Base-by-base conservation (phyloP, 768 basidiomycete species). In the Boletellus sp. region DNA sequence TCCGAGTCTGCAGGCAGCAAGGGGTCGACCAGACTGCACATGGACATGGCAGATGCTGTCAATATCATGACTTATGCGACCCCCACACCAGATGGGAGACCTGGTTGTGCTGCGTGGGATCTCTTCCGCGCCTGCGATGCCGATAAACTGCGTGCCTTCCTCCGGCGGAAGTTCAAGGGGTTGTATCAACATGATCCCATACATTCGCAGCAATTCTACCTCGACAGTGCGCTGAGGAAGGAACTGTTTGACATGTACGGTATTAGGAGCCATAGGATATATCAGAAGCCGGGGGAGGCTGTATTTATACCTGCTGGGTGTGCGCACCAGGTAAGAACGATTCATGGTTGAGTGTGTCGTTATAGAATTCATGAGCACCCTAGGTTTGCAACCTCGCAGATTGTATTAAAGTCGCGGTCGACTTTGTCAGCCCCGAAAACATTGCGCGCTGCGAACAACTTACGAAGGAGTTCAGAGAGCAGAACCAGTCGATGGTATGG, bases 221-320 rank as follows among this genome's bases (percentile, higher is more conserved):
- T 98, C 44, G 89, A 95, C 64, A 70, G 78, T 37, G 66, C 70
- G 4, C 59, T 90, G 59, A 75, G 90, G 58, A 76, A 77, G 64
- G 79, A 86, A 65, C 70, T 98, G 35, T 85, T 63, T 58, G 78
- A 83, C 4, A 69, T 80, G 55, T 75, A 75, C 50, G 85, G 84
- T 2, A 90, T 97, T 24, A 80, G 71, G 70, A 87, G 88, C 53
- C 86, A 83, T 71, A 72, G 93, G 47, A 77, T 97, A 17, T 94
- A 93, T 68, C 95, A 98, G 69, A 78, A 80, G 56, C 90, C 90
- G 3, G 93, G 93, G 17, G 89, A 98, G 62, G 94, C 92, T 0
- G 85, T 98, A 12, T 94, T 96, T 67, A 92, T 98, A 53, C 94
- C 94, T 13, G 94, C 94, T 4, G 94, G 92, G 20, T 93, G 88